Percentiles rank a stretch among this genome's conserved stretches.
Evolutionary conservation across 2,329 filamentous ascomycete species (phyloP).

Genomic region (Ceratocystis colombiana): DNA sequence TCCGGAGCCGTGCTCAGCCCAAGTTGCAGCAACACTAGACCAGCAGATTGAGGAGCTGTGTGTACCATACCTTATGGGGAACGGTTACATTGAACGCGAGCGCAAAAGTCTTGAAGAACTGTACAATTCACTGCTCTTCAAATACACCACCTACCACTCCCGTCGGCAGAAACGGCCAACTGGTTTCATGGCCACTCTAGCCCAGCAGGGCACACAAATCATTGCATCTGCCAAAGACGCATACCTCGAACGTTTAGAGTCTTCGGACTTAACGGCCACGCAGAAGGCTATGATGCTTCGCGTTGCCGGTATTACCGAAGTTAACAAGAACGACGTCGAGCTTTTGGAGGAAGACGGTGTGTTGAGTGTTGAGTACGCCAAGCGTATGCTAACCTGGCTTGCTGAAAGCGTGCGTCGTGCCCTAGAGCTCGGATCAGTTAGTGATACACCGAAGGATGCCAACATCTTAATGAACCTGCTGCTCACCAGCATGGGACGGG

Average conservation of each 20-base stretch:
- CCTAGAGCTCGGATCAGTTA: slow-evolving; percentile 76
- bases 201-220: slow-evolving; percentile 80
- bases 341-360: slow-evolving; percentile 82
- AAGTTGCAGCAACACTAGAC: slow-evolving; percentile 66
- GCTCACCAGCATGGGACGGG: slow-evolving; percentile 76
- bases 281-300: slow-evolving; percentile 85
- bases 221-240: slow-evolving; percentile 81
- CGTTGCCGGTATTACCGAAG: slow-evolving; percentile 73
- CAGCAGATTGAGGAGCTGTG: slow-evolving; percentile 70
- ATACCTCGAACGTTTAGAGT: slow-evolving; percentile 80
- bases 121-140: slow-evolving; percentile 87
- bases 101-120: slow-evolving; percentile 63
- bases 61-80: slow-evolving; percentile 57
- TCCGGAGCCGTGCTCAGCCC: slow-evolving; percentile 78
- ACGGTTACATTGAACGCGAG: slow-evolving; percentile 61
- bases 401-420: slow-evolving; percentile 88
- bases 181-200: slow-evolving; percentile 84
- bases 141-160: slow-evolving; percentile 91
- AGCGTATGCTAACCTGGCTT: slow-evolving; percentile 95
- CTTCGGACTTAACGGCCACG: slow-evolving; percentile 74
- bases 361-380: slow-evolving; percentile 75
- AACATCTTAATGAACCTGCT: slow-evolving; percentile 73
- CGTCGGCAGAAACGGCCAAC: slow-evolving; percentile 77
- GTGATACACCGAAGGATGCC: slow-evolving; percentile 89
- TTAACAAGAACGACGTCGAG: slow-evolving; percentile 74